Conservation (phyloP, 2,329 filamentous ascomycete genomes). For the Monilinia laxa region DNA sequence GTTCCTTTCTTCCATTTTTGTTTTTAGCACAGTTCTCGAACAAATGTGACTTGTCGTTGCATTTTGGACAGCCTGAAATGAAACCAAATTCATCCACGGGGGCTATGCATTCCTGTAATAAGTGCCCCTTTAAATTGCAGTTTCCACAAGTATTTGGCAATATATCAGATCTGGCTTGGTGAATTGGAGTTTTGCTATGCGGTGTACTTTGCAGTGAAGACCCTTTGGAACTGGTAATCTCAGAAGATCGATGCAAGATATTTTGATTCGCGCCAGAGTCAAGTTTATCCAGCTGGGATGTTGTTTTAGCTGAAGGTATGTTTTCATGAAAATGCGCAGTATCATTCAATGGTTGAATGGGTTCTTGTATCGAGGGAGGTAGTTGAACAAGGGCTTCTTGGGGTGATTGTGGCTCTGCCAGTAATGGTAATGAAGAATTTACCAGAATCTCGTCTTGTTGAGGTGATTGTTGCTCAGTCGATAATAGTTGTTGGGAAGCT, state of each 20-base stretch:
- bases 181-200: neutral
- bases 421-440: too few species aligned
- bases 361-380: neutral
- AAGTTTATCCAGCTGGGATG: neutral
- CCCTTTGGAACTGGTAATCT: neutral
- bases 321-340: neutral
- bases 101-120: neutral
- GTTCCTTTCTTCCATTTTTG: rapidly evolving
- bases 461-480: neutral
- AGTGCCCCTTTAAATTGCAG: neutral
- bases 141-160: neutral
- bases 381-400: too few species aligned
- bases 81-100: slow-evolving; percentile 15
- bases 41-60: neutral
- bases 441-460: too few species aligned
- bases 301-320: neutral
- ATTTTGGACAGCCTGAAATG: slow-evolving; percentile 1
- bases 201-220: neutral
- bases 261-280: neutral
- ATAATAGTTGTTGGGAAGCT: neutral
- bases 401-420: neutral
- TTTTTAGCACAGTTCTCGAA: neutral
- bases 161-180: neutral
- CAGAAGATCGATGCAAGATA: neutral
- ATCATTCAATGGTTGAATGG: neutral